Evolutionary conservation across 306 rosid species (phyloP).

Genomic region (Hippophae gyantsensis): DNA sequence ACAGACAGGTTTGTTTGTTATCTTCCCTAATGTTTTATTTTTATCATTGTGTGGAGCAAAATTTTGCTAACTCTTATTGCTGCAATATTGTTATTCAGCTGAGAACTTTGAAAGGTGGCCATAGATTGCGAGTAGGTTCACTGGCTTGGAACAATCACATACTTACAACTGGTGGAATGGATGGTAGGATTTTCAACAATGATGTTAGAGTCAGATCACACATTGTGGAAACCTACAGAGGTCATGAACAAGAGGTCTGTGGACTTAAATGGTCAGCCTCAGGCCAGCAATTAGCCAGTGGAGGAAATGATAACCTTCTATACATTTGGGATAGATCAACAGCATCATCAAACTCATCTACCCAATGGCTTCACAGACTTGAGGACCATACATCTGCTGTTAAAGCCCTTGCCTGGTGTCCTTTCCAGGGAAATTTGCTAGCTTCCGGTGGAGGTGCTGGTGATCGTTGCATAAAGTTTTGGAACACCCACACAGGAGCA

Average conservation of each 20-base stretch:
- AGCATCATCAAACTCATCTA: constrained; percentile 44
- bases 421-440: constrained; percentile 62
- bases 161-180: constrained; percentile 77
- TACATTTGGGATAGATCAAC: constrained; percentile 61
- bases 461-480: constrained; percentile 61
- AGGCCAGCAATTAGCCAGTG: constrained; percentile 67
- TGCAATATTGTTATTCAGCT: constrained; percentile 31
- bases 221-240: constrained; percentile 57
- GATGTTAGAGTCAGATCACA: constrained; percentile 67
- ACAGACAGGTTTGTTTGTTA: constrained; percentile 28
- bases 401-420: constrained; percentile 83
- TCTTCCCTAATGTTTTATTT: neutral
- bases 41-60: neutral
- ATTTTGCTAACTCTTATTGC: constrained; percentile 1
- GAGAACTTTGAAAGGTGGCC: constrained; percentile 53
- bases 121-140: constrained; percentile 55
- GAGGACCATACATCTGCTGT: constrained; percentile 66
- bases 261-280: constrained; percentile 77
- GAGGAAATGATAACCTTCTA: constrained; percentile 70
- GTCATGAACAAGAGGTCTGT: constrained; percentile 65
- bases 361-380: constrained; percentile 70
- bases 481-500: constrained; percentile 77
- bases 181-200: constrained; percentile 49
- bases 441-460: constrained; percentile 68
- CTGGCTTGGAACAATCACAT: constrained; percentile 70